Evolutionary conservation across 805 yeast species (phyloP), one percentile per base, ranked within the genome.

Genomic region (Candida endomychidarum): DNA sequence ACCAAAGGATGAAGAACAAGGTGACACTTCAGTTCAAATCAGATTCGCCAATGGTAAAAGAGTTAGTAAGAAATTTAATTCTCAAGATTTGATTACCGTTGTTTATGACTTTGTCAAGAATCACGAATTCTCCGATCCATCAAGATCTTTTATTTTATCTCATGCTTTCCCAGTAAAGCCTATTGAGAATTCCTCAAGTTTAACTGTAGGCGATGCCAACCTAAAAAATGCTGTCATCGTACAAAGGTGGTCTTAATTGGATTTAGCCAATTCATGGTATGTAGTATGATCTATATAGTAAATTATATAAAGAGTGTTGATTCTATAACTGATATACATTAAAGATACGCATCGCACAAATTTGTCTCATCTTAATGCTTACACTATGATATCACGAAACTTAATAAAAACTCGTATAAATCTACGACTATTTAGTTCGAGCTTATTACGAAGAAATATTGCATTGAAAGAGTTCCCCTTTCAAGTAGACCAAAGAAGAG

Each of bases 161-260:
- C 80, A 85, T 47, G 80, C 95, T 0, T 87, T 87, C 67, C 98
- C 98, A 8, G 81, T 85, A 20, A 77, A 78, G 57, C 79, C 83
- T 19, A 76, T 91, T 28, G 80, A 75, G 36, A 80, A 84, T 42
- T 64, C 70, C 31, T 41, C 34, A 3, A 67, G 65, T 8, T 56
- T 71, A 26, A 75, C 84, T 2, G 78, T 91, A 35, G 77, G 74
- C 41, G 88, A 81, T 20, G 93, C 95, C 4, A 87, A 87, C 23
- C 69, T 88, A 47, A 74, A 76, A 37, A 86, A 86, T 50, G 78
- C 97, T 2, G 96, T 87, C n/a, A 81, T 90, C 21, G 87, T 90
- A 12, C 97, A 88, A 62, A 81, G 93, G 65, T 86, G 95, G 93
- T 70, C 56, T 32, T 75, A 34, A 17, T 9, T 18, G 3, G 5